phyloP scores from a whole-genome alignment of 2,329 filamentous ascomycete genomes.

The Lachnellula hyalina region DNA sequence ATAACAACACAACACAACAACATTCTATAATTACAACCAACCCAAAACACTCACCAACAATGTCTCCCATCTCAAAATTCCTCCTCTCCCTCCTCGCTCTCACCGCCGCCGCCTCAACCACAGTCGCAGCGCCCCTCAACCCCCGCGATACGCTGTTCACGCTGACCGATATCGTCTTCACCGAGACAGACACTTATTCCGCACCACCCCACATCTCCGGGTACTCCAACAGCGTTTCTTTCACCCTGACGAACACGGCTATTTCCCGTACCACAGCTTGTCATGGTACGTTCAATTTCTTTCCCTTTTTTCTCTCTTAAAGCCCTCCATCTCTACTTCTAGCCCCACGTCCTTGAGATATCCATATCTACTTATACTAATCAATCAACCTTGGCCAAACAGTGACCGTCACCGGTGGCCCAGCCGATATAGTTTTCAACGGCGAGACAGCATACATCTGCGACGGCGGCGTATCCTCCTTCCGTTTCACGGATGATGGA shows the following conservation, averaged over 20 bases:
- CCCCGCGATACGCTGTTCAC: background rate
- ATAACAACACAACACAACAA: too few species aligned
- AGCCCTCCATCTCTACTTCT: background rate
- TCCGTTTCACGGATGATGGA: background rate
- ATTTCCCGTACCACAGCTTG: background rate
- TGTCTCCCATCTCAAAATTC: background rate
- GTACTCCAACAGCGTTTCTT: background rate
- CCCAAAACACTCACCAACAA: background rate
- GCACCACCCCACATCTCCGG: background rate
- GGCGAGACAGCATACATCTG: background rate
- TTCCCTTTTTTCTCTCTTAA: background rate
- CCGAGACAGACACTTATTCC: background rate
- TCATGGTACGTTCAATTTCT: background rate
- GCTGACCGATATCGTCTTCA: background rate
- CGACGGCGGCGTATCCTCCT: background rate
- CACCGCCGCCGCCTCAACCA: background rate
- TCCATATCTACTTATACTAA: background rate
- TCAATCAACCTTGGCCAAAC: background rate
- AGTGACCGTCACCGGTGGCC: background rate
- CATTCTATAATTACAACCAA: too few species aligned
- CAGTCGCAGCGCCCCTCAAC: background rate
- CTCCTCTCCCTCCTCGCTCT: background rate
- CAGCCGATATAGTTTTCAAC: background rate
- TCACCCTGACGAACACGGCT: background rate
- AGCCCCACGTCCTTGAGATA: background rate